Evolutionary conservation across 495 filamentous ascomycete species (phyloP).

Genomic region (Haplographium delicatum): DNA sequence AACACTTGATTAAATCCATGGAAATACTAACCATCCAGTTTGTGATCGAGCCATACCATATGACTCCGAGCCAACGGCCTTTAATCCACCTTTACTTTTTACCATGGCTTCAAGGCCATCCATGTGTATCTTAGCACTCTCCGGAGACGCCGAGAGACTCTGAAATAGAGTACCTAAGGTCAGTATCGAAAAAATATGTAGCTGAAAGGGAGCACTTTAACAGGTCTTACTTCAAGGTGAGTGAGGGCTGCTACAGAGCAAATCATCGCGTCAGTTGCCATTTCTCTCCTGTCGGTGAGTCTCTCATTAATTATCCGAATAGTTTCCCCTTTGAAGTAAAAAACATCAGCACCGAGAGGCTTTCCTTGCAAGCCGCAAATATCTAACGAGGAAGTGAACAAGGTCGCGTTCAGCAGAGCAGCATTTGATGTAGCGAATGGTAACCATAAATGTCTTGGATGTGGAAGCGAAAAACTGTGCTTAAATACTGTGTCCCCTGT

Average conservation of each 20-base stretch:
- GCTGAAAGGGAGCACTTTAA: no score
- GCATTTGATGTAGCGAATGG: constrained; percentile 5
- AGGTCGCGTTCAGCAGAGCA: not conserved
- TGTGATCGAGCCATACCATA: not conserved
- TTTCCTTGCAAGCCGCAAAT: not conserved
- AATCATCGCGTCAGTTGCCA: not conserved
- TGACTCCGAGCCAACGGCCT: not conserved
- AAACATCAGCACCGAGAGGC: not conserved
- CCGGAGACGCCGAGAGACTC: not conserved
- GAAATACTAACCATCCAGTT: not conserved
- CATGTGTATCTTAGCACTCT: constrained; percentile 4
- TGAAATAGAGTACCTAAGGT: no score
- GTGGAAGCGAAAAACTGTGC: not conserved
- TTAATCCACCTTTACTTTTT: constrained; percentile 2
- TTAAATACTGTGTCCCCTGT: not conserved
- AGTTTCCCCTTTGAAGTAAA: constrained; percentile 5
- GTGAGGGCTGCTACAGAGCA: not conserved
- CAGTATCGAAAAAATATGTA: no score
- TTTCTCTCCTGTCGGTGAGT: not conserved
- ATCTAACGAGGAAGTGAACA: constrained; percentile 1
- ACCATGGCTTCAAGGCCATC: constrained; percentile 6
- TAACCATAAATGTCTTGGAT: constrained; percentile 1
- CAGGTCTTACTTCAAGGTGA: constrained; percentile 1
- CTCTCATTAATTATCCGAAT: not conserved
- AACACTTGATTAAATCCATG: not conserved